phyloP scores from a whole-genome alignment of 1,284 basidiomycete species.

The Papiliotrema terrestris region DNA sequence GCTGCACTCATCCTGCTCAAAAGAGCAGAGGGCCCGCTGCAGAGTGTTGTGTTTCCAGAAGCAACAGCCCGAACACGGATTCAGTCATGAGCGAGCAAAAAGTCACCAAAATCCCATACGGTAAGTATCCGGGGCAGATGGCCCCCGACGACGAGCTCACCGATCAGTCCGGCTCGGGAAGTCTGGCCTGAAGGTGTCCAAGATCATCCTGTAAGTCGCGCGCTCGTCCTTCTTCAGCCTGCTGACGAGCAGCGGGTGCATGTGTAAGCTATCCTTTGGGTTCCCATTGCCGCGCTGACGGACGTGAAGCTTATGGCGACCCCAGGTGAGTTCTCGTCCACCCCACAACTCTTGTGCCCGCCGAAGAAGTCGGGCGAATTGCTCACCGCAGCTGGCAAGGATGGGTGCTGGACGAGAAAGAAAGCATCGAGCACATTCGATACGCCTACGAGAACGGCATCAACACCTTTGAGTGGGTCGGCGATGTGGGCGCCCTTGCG shows the following conservation, averaged over 20 bases:
- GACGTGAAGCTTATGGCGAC: conserved; percentile 28
- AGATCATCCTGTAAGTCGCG: conserved; percentile 35
- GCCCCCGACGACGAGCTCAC: background rate
- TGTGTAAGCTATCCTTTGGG: conserved; percentile 20
- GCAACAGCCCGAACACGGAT: too few relatives aligned
- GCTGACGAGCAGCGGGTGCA: conserved; percentile 27
- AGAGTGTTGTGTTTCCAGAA: too few relatives aligned
- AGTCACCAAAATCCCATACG: too few relatives aligned
- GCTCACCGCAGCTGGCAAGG: conserved; percentile 16
- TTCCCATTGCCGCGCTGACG: background rate
- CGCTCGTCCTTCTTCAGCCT: background rate
- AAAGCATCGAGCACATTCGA: conserved; percentile 43
- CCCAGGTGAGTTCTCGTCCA: conserved; percentile 7
- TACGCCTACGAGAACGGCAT: conserved; percentile 40
- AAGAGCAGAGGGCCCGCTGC: too few relatives aligned
- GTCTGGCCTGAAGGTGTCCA: conserved; percentile 39
- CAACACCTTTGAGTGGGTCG: conserved; percentile 41
- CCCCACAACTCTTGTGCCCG: too few relatives aligned
- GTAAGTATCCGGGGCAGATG: too few relatives aligned
- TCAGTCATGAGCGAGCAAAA: too few relatives aligned
- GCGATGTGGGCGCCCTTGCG: background rate
- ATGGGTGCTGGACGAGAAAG: conserved; percentile 41
- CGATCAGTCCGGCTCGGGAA: conserved; percentile 34
- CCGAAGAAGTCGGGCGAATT: too few relatives aligned
- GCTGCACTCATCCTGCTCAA: too few relatives aligned